These are phyloP conservation scores for Bullera alba DNA, from an alignment of 768 basidiomycete genomes.

Conservation along the genomic window DNA sequence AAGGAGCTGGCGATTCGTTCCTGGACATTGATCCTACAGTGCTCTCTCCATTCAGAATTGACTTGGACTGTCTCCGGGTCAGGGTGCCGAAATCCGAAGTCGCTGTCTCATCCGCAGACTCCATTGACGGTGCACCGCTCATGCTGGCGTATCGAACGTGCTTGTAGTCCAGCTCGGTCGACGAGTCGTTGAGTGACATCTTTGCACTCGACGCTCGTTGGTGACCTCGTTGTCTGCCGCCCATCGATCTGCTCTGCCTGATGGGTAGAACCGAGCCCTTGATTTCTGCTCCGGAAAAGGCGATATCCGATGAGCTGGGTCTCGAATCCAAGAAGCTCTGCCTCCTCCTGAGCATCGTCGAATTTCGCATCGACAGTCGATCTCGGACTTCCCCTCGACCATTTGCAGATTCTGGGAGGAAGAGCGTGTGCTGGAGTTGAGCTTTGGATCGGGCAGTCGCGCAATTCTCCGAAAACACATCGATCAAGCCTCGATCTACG, in stretches of 20 bases:
- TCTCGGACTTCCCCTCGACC: constrained; percentile 21
- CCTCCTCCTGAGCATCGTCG: constrained; percentile 29
- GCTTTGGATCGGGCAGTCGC: constrained; percentile 57
- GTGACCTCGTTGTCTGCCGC: constrained; percentile 2
- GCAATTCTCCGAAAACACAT: constrained; percentile 71
- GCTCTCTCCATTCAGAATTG: not conserved
- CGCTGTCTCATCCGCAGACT: constrained; percentile 19
- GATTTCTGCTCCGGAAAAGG: constrained; percentile 29
- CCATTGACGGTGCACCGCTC: constrained; percentile 10
- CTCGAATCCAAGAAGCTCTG: constrained; percentile 35
- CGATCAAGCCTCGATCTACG: constrained; percentile 64
- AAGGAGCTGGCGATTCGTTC: not conserved
- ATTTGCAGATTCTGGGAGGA: constrained; percentile 23
- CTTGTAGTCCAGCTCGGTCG: not conserved
- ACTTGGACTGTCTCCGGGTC: constrained; percentile 6
- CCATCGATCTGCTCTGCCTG: constrained; percentile 10
- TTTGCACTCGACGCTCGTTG: not conserved
- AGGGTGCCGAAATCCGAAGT: constrained; percentile 36
- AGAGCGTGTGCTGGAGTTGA: constrained; percentile 28
- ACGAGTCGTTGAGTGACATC: not conserved
- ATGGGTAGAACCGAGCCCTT: constrained; percentile 28
- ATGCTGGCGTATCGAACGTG: constrained; percentile 1
- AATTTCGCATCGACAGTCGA: constrained; percentile 24
- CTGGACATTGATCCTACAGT: not conserved
- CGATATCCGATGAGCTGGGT: constrained; percentile 16